phyloP scores from a whole-genome alignment of 805 yeast species.

The Saccharomyces kudriavzevii region DNA sequence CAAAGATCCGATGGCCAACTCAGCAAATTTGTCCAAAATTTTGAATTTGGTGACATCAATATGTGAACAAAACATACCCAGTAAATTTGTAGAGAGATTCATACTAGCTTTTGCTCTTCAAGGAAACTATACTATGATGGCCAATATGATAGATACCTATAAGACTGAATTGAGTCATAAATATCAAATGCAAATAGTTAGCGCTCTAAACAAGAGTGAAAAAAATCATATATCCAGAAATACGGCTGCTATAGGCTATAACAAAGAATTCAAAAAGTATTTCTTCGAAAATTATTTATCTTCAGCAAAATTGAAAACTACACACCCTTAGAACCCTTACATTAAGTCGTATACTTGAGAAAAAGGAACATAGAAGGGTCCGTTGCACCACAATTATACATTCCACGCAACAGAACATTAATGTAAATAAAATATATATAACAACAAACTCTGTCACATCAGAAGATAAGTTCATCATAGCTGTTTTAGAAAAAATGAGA shows the following conservation, averaged over 20 bases:
- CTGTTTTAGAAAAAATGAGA: not conserved
- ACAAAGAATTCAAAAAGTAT: not conserved
- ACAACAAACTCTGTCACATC: not conserved
- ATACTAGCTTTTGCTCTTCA: not conserved
- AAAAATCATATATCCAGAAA: not conserved
- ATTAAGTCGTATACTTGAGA: not conserved
- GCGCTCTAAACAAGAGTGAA: not conserved
- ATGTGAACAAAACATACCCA: not conserved
- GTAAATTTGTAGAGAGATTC: not conserved
- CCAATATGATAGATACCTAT: conserved; percentile 1
- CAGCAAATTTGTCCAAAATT: conserved; percentile 10
- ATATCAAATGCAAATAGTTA: not conserved
- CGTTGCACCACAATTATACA: not conserved
- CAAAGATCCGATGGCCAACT: conserved; percentile 5
- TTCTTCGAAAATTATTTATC: not conserved
- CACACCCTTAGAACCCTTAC: too few relatives aligned
- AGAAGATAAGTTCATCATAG: not conserved
- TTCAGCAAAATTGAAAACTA: not conserved
- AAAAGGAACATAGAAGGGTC: not conserved
- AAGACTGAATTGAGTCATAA: not conserved
- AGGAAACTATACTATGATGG: conserved; percentile 1
- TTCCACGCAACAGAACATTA: not conserved
- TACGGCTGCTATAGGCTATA: not conserved
- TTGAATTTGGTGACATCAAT: conserved; percentile 1
- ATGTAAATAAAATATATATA: not conserved